Evolutionary conservation across 2,329 filamentous ascomycete genomes (phyloP).

Genomic region (Colletotrichum cereale): DNA sequence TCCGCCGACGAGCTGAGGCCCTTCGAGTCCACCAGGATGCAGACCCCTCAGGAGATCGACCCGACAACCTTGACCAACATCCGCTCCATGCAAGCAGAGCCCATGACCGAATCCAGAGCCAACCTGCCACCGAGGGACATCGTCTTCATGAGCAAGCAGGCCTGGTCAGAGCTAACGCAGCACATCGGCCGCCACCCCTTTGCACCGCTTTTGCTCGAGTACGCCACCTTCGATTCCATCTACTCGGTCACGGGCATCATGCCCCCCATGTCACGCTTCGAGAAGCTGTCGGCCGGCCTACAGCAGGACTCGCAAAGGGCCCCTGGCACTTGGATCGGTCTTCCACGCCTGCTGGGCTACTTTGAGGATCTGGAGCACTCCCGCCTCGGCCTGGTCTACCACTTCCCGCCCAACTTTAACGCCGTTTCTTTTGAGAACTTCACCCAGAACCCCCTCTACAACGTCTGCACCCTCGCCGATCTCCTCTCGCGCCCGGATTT

Average conservation of each 20-base stretch:
- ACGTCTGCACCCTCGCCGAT: slow-evolving; percentile 66
- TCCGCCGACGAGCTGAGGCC: slow-evolving; percentile 60
- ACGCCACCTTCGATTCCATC: slow-evolving; percentile 73
- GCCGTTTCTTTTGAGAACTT: slow-evolving; percentile 66
- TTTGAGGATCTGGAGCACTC: slow-evolving; percentile 80
- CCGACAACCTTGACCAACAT: slow-evolving; percentile 65
- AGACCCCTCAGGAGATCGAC: slow-evolving; percentile 71
- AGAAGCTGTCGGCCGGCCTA: slow-evolving; percentile 71
- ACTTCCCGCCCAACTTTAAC: slow-evolving; percentile 75
- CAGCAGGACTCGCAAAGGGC: slow-evolving; percentile 66
- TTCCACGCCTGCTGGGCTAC: slow-evolving; percentile 74
- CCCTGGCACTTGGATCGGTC: slow-evolving; percentile 69
- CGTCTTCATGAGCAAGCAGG: slow-evolving; percentile 62
- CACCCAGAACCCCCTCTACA: slow-evolving; percentile 63
- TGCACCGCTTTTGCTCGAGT: slow-evolving; percentile 76
- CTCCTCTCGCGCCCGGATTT: slow-evolving; percentile 65
- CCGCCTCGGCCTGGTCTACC: slow-evolving; percentile 80
- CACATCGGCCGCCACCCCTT: slow-evolving; percentile 59
- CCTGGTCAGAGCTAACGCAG: slow-evolving; percentile 62
- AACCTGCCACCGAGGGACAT: slow-evolving; percentile 57
- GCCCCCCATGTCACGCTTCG: slow-evolving; percentile 74
- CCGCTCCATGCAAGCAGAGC: slow-evolving; percentile 54
- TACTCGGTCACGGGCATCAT: slow-evolving; percentile 73
- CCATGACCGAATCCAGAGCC: slow-evolving; percentile 44
- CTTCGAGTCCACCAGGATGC: slow-evolving; percentile 72